phyloP scores from a whole-genome alignment of 1,284 basidiomycete species.

The Pseudozyma hubeiensis region DNA sequence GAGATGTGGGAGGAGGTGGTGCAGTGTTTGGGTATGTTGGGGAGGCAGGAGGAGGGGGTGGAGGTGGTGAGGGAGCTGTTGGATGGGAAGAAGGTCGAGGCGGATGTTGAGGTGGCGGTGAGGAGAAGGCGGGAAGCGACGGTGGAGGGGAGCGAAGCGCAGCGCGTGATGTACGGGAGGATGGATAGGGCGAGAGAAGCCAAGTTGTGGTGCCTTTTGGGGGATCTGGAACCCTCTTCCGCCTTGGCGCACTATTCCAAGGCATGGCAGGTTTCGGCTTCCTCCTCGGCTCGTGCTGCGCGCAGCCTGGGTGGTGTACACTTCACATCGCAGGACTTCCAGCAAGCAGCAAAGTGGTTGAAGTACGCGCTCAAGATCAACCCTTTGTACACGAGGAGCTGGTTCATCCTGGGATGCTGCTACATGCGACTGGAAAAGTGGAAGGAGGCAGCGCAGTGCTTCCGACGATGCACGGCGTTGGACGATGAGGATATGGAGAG shows the following conservation, averaged over 20 bases:
- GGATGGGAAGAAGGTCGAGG: constrained; percentile 62
- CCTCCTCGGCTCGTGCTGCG: constrained; percentile 87
- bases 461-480: constrained; percentile 85
- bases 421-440: constrained; percentile 79
- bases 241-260: constrained; percentile 80
- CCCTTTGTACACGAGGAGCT: constrained; percentile 84
- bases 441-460: constrained; percentile 84
- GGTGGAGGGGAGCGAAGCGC: constrained; percentile 61
- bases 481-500: constrained; percentile 97
- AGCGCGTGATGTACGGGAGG: constrained; percentile 71
- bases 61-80: constrained; percentile 64
- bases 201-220: constrained; percentile 94
- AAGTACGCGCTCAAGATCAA: constrained; percentile 85
- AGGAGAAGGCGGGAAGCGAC: constrained; percentile 24
- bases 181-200: constrained; percentile 81
- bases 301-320: constrained; percentile 87
- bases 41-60: constrained; percentile 58
- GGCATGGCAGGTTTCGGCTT: constrained; percentile 85
- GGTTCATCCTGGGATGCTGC: constrained; percentile 96
- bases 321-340: constrained; percentile 78
- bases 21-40: constrained; percentile 61
- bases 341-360: constrained; percentile 75
- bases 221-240: constrained; percentile 81
- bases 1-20: constrained; percentile 68
- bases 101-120: constrained; percentile 48